phyloP scores from a whole-genome alignment of 257 asterid genomes.

The Nicotiana tomentosiformis region DNA sequence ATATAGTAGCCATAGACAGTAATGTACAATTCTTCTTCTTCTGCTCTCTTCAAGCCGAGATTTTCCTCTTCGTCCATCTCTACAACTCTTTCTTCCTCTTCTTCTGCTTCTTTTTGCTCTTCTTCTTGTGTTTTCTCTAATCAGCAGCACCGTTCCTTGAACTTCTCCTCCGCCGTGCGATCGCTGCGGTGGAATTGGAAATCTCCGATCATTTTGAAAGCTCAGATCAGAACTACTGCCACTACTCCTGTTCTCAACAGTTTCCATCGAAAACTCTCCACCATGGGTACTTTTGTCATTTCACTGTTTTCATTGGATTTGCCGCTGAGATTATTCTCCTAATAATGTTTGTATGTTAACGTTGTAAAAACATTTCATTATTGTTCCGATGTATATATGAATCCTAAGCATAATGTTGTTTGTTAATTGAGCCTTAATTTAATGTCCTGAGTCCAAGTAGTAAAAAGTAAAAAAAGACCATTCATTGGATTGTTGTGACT shows the following conservation, averaged over 20 bases:
- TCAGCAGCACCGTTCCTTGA: slow-evolving; percentile 27
- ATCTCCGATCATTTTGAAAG: slow-evolving; percentile 7
- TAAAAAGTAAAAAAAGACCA: neutral
- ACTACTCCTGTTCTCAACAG: slow-evolving; percentile 17
- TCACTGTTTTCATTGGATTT: neutral
- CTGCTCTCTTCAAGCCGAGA: neutral
- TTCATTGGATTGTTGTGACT: neutral
- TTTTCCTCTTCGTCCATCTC: neutral
- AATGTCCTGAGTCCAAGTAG: no score
- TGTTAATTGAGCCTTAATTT: neutral
- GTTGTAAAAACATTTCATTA: neutral
- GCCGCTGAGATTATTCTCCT: neutral
- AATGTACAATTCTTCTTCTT: neutral
- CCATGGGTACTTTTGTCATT: slow-evolving; percentile 34
- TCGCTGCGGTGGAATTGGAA: slow-evolving; percentile 23
- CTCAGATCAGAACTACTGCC: slow-evolving; percentile 13
- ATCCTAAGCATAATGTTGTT: neutral
- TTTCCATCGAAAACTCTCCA: slow-evolving; percentile 57
- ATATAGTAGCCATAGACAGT: neutral
- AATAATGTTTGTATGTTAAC: neutral
- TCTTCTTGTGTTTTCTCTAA: neutral
- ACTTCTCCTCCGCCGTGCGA: slow-evolving; percentile 30
- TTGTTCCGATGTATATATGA: neutral
- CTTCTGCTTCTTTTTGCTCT: neutral
- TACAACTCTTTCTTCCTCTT: neutral